These are phyloP conservation scores for Toxicodendron radicans DNA, from an alignment of 345 rosid species.

Conservation along the genomic window DNA sequence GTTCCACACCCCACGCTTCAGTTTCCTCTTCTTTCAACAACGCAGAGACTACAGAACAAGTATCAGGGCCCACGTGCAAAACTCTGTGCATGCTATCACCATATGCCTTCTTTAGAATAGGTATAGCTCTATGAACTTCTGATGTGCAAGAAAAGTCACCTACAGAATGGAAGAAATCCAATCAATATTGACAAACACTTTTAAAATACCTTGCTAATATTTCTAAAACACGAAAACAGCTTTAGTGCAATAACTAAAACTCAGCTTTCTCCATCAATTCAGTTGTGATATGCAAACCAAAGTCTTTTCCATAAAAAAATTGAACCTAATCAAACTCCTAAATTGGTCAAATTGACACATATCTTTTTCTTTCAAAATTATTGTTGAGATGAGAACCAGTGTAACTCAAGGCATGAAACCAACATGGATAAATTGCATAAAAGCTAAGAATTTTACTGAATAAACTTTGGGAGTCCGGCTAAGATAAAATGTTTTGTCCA, in stretches of 20 bases:
- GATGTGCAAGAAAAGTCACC: conserved; percentile 80
- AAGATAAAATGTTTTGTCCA: not conserved
- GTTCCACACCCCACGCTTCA: conserved; percentile 98
- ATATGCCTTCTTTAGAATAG: conserved; percentile 75
- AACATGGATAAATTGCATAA: not conserved
- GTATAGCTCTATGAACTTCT: conserved; percentile 83
- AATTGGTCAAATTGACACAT: not conserved
- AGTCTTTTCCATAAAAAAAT: not conserved
- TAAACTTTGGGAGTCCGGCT: not conserved
- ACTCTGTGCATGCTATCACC: conserved; percentile 93
- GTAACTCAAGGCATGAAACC: not conserved
- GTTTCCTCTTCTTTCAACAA: conserved; percentile 85
- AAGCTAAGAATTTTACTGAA: not conserved
- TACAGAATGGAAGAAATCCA: conserved; percentile 15
- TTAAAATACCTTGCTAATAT: not conserved
- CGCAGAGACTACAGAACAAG: conserved; percentile 83
- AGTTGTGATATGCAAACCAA: not conserved
- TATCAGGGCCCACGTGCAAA: conserved; percentile 92
- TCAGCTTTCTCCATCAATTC: not conserved
- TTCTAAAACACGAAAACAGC: not conserved
- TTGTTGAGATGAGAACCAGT: not conserved
- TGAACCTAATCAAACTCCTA: not conserved
- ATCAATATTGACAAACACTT: not conserved
- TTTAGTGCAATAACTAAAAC: not conserved
- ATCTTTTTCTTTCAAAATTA: not conserved